Base-by-base conservation (phyloP, 1,284 basidiomycete genomes). In the Rhodofomes roseus region DNA sequence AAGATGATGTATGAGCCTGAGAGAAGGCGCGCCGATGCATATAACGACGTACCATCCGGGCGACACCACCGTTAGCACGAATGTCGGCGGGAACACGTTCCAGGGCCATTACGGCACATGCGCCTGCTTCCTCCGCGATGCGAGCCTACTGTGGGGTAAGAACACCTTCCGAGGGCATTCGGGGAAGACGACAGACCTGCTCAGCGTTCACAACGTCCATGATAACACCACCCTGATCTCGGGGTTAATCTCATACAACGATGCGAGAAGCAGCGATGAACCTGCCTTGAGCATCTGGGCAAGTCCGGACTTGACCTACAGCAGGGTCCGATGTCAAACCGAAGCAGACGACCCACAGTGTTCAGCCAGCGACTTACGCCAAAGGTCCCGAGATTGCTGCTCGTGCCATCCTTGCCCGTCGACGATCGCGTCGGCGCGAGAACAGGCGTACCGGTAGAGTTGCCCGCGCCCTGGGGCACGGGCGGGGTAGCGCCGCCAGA, bases 81-180 rank as follows among this genome's bases (percentile, higher is more conserved):
- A 99, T 99, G 73, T 98, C 95, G 36, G 96, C 96, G 20, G 96
- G 96, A 14, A 99, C 95, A 65, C 96, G 84, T 75, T 98, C 95
- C 8, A 96, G 82, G 14, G 94, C 95, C 96, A 99, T 98, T 65
- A 99, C 96, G 63, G 96, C 96, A 73, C 93, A 95, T 14, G 96
- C 96, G 61, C 97, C 96, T 11, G 96, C 96, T 72, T 97, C 95
- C 73, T 98, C 96, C 60, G 96, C 96, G 68, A 98, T 96, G 64
- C 93, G 90, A 62, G 96, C 96, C 88, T 95, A 57, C 5, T 48
- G 57, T 44, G 18, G 9, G 46, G 41, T 63, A 31, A 70, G 60
- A n/a, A 50, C 50, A 40, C 50, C 54, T 52, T 27, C 53, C 40
- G 25, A 46, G 43, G 4, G 39, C 50, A 34, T 14, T 9, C 44